Evolutionary conservation across 73 alveolate genomes (phyloP).

Genomic region (Urostyla sp.): DNA sequence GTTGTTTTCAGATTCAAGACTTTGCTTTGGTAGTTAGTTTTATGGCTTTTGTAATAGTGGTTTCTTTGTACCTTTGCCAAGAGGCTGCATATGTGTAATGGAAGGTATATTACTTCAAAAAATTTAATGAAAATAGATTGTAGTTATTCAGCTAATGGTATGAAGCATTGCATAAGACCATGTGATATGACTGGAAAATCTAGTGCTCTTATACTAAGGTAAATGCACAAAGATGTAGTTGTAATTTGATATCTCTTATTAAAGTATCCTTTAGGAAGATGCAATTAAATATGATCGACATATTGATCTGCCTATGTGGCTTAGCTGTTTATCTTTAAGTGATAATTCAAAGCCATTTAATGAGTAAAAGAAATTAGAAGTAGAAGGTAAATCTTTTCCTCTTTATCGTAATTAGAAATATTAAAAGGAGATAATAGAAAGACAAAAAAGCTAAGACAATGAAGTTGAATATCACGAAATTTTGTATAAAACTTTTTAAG

Average conservation of each 20-base stretch:
- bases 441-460: too few species aligned
- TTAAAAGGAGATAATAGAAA: too few species aligned
- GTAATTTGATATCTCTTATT: too few species aligned
- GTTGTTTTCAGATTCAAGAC: constrained; percentile 82
- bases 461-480: too few species aligned
- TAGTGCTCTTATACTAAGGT: constrained; percentile 81
- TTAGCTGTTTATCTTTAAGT: constrained; percentile 67
- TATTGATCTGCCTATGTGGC: constrained; percentile 82
- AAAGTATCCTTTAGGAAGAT: too few species aligned
- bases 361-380: constrained; percentile 69
- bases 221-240: constrained; percentile 78
- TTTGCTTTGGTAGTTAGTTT: constrained; percentile 84
- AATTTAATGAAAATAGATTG: too few species aligned
- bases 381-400: too few species aligned
- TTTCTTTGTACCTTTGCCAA: constrained; percentile 80
- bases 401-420: too few species aligned
- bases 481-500: too few species aligned
- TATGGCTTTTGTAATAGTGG: constrained; percentile 86
- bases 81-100: constrained; percentile 83
- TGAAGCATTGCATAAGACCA: constrained; percentile 93
- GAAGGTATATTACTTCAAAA: constrained; percentile 85
- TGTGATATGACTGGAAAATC: constrained; percentile 92
- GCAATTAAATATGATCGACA: constrained; percentile 79
- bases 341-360: constrained; percentile 77
- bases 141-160: constrained; percentile 91